Percentiles rank a stretch among this genome's conserved stretches.
phyloP scores from a whole-genome alignment of 495 filamentous ascomycete genomes.

The Rostrohypoxylon terebratum region DNA sequence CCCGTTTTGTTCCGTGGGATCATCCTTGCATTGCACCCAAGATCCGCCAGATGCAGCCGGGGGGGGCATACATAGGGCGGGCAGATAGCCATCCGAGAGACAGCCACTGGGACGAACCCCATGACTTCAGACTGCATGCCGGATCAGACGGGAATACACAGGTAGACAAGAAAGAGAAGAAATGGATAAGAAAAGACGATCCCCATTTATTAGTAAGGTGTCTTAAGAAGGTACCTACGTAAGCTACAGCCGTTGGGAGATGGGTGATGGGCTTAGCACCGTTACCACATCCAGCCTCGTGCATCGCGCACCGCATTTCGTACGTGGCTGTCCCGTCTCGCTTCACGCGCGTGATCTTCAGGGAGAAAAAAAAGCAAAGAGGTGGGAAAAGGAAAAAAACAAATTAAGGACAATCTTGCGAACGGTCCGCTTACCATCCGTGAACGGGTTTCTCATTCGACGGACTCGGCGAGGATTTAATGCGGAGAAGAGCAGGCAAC shows the following conservation, averaged over 20 bases:
- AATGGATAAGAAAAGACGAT: background rate
- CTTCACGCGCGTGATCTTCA: conserved; percentile 23
- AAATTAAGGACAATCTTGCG: background rate
- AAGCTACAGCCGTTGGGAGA: background rate
- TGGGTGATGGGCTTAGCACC: conserved; percentile 3
- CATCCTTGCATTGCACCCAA: conserved; percentile 31
- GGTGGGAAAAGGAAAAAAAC: background rate
- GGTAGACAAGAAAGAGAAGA: background rate
- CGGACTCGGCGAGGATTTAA: conserved; percentile 7
- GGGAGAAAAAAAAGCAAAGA: background rate
- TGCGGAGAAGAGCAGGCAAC: background rate
- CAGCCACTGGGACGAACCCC: conserved; percentile 10
- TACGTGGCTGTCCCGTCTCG: conserved; percentile 33
- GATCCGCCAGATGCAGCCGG: conserved; percentile 33
- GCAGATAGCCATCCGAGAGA: background rate
- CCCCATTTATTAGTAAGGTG: conserved; percentile 6
- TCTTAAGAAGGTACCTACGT: background rate
- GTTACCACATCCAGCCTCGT: conserved; percentile 37
- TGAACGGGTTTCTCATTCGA: conserved; percentile 24
- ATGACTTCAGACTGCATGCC: conserved; percentile 38
- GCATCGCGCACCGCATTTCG: conserved; percentile 22
- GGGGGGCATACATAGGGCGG: background rate
- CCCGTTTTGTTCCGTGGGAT: conserved; percentile 16
- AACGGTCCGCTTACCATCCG: background rate
- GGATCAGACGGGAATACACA: background rate